Evolutionary conservation across 495 filamentous ascomycete species (phyloP).

Genomic region (Xylaria cubensis): DNA sequence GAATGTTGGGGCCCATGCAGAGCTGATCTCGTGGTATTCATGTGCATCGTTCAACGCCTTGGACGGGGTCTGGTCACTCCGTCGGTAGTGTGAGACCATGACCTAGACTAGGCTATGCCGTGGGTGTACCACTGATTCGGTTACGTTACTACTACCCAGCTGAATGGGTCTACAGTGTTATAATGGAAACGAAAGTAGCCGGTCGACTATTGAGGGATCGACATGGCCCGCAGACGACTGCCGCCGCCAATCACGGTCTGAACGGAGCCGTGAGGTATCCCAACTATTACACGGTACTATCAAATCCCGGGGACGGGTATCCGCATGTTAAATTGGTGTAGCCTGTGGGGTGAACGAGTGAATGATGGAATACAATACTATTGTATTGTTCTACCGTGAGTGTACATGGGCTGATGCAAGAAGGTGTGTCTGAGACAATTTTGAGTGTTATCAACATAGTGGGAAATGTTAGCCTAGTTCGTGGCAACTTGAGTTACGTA

Average conservation of each 20-base stretch:
- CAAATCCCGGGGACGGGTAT: background rate
- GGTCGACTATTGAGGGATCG: constrained; percentile 22
- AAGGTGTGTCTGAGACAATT: constrained; percentile 15
- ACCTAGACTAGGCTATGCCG: background rate
- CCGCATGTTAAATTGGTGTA: constrained; percentile 19
- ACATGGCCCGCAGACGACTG: constrained; percentile 23
- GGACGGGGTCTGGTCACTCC: background rate
- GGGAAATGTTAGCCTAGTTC: background rate
- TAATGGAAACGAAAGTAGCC: background rate
- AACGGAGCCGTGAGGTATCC: background rate
- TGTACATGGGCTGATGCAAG: constrained; percentile 15
- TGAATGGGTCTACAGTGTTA: constrained; percentile 5
- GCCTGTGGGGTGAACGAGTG: background rate
- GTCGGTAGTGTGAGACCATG: constrained; percentile 1
- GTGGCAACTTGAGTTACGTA: constrained; percentile 21
- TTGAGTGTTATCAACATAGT: background rate
- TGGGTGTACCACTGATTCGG: background rate
- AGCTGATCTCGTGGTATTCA: constrained; percentile 19
- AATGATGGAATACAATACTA: background rate
- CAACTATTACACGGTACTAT: background rate
- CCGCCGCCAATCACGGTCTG: constrained; percentile 23
- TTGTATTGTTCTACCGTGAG: background rate
- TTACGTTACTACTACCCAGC: background rate
- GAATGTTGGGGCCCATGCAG: constrained; percentile 17
- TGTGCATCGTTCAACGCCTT: constrained; percentile 5